A percentile compares a stretch with the other conserved stretches of the same genome.
Evolutionary conservation across 1,284 basidiomycete genomes (phyloP).

Genomic region (Anthracocystis walkeri): DNA sequence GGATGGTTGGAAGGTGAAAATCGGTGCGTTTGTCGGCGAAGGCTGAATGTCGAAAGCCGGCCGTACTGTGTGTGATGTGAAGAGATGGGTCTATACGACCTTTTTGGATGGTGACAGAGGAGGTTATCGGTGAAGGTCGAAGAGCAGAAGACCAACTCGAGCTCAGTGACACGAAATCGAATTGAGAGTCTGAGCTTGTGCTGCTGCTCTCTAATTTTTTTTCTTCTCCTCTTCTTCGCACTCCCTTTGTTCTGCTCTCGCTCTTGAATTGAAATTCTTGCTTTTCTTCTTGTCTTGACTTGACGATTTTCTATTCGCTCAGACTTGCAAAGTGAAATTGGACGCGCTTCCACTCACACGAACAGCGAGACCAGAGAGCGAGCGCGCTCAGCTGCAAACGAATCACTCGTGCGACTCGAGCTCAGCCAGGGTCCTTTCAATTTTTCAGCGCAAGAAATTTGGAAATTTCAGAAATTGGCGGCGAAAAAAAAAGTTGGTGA

Average conservation of each 20-base stretch:
- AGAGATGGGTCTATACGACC: constrained; percentile 41
- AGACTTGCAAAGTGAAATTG: not conserved
- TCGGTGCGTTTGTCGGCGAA: constrained; percentile 17
- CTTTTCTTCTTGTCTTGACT: constrained; percentile 8
- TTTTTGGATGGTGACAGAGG: constrained; percentile 18
- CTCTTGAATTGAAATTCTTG: constrained; percentile 10
- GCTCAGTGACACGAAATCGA: not conserved
- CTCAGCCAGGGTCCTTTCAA: constrained; percentile 10
- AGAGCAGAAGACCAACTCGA: not conserved
- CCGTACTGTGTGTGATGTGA: constrained; percentile 11
- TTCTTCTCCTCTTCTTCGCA: not conserved
- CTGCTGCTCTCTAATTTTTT: constrained; percentile 8
- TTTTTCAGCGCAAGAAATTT: constrained; percentile 22
- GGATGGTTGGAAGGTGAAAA: constrained; percentile 1
- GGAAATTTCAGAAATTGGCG: constrained; percentile 16
- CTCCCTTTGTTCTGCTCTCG: not conserved
- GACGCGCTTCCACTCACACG: constrained; percentile 14
- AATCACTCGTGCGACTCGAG: constrained; percentile 17
- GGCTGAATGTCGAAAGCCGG: constrained; percentile 20
- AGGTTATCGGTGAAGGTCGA: not conserved
- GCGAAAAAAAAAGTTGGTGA: not conserved
- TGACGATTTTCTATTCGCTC: constrained; percentile 4
- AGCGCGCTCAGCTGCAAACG: constrained; percentile 8
- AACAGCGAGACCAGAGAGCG: not conserved
- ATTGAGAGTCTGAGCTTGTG: not conserved